Conservation (phyloP, 257 asterid species). For the Ocimum tenuiflorum region DNA sequence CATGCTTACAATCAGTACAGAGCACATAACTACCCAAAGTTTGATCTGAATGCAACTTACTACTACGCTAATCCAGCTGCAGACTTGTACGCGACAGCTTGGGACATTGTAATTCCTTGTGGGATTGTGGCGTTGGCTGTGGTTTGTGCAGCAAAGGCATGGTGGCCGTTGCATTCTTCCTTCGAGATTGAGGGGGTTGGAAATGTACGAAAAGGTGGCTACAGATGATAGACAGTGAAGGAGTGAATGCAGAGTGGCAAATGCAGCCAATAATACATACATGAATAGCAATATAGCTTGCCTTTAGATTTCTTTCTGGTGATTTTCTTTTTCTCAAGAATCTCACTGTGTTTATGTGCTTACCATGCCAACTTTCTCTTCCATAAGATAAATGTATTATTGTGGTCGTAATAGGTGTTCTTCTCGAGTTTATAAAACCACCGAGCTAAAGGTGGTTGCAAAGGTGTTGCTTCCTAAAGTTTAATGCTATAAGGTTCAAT, state of each 20-base stretch:
- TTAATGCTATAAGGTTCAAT: too few relatives aligned
- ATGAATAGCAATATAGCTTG: too few relatives aligned
- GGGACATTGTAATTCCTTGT: conserved; percentile 60
- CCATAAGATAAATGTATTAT: too few relatives aligned
- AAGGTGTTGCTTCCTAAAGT: too few relatives aligned
- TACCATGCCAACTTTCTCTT: too few relatives aligned
- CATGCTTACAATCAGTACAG: conserved; percentile 69
- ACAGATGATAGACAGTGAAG: conserved; percentile 23
- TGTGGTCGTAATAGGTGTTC: too few relatives aligned
- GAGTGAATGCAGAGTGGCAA: neutral
- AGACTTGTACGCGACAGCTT: conserved; percentile 57
- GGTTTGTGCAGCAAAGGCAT: conserved; percentile 52
- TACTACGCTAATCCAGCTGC: conserved; percentile 52
- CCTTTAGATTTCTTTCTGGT: too few relatives aligned
- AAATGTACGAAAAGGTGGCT: conserved; percentile 50
- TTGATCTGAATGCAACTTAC: conserved; percentile 32
- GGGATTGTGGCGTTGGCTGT: conserved; percentile 42
- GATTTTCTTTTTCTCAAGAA: too few relatives aligned
- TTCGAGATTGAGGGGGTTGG: conserved; percentile 32
- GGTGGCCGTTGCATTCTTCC: conserved; percentile 65
- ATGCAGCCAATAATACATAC: too few relatives aligned
- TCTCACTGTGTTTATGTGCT: too few relatives aligned
- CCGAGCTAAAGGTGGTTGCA: too few relatives aligned
- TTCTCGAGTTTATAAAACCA: too few relatives aligned
- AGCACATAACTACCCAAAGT: conserved; percentile 23